Evolutionary conservation across 2,329 filamentous ascomycete species (phyloP).

Genomic region (Venturiaceae sp.): DNA sequence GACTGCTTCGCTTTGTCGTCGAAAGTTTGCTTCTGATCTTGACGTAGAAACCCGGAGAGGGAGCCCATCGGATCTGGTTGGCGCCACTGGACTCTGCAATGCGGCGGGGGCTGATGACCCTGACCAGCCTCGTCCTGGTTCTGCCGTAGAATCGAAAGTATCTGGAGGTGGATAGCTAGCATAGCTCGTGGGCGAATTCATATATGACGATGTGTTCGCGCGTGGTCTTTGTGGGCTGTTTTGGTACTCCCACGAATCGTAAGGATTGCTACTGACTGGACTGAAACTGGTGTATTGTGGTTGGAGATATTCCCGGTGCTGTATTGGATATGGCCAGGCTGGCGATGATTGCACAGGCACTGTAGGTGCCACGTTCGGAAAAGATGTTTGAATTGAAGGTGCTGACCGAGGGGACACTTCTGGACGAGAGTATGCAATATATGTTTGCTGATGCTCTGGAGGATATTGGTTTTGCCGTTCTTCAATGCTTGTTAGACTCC

Average conservation of each 20-base stretch:
- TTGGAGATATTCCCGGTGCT: background rate
- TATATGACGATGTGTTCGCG: background rate
- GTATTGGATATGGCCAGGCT: background rate
- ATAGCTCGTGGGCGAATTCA: constrained; percentile 5
- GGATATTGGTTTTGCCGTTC: background rate
- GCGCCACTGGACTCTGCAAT: background rate
- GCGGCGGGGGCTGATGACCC: background rate
- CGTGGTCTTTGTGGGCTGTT: background rate
- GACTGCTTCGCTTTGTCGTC: background rate
- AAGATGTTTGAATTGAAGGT: background rate
- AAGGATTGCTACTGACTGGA: background rate
- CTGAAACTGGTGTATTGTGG: background rate
- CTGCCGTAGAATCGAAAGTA: background rate
- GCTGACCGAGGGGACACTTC: background rate
- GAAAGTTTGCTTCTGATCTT: background rate
- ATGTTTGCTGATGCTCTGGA: background rate
- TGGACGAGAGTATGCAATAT: background rate
- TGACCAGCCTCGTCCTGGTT: background rate
- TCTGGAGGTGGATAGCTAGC: background rate
- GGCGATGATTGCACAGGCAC: background rate
- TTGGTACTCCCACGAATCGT: background rate
- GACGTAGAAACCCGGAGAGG: background rate
- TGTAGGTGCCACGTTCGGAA: background rate
- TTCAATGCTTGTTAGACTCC: background rate
- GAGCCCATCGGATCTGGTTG: background rate